Evolutionary conservation across 2,329 filamentous ascomycete genomes (phyloP), one percentile per base, ranked within the genome.

Genomic region (Cercospora janseana): DNA sequence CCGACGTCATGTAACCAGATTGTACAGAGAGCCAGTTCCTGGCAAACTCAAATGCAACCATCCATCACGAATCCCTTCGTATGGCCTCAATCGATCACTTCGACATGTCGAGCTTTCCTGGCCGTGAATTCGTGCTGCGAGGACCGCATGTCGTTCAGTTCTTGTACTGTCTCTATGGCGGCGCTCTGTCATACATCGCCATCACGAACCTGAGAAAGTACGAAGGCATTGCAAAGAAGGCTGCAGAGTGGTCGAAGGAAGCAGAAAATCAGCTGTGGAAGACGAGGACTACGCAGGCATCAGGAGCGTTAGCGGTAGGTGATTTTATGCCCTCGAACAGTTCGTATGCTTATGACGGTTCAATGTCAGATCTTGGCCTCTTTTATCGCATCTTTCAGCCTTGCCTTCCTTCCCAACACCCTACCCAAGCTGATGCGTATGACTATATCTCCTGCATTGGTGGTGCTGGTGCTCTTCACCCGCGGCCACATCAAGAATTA

Each of bases 161-260:
- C 12, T 57, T 63, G 12, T 67, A 75, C 24, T 63, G 66, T n/a
- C 63, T 57, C 37, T 76, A 74, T 58, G 74, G 72, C 56, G 69
- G 66, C 34, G 68, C 68, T 46, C 65, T 73, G 12, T 72, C 72
- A 45, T 72, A 69, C 52, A 60, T 68, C 37, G 69, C 74, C 35
- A 72, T 76, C 57, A 66, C 60, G 28, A 74, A 73, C 49, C 68
- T 77, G 4, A 67, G 35, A 64, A 24, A 67, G 43, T 77, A 76
- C 58, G 74, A 77, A 58, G 63, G 69, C n/a, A 68, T 68, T 20
- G 63, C 65, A 34, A 65, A 76, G 58, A 74, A 72, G 55, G 67
- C 71, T 12, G 74, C 75, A 6, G 68, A 73, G 54, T 70, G 71
- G 62, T 75, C 73, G 3, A 67, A 67, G 23, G 68, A 69, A 29